Evolutionary conservation across 2,329 filamentous ascomycete species (phyloP), one percentile per base, ranked within the genome.

Genomic region (Curvularia hawaiiensis): DNA sequence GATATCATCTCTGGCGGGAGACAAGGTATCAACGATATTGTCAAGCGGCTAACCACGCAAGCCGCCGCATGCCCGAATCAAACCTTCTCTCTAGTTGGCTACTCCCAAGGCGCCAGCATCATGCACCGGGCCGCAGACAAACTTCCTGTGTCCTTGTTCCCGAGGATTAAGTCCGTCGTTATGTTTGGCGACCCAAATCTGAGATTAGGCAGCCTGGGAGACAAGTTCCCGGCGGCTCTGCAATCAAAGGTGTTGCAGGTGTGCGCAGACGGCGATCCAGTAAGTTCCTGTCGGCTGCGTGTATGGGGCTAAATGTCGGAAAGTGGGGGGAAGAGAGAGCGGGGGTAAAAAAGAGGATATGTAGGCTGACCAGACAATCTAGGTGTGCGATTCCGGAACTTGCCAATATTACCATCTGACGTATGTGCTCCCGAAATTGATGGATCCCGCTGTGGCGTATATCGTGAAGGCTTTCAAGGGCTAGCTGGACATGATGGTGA

Each of bases 131-230:
- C 52, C 30, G 52, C 39, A 26, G 46, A 50, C 3, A 44, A 43
- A n/a, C 46, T 50, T 10, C 45, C 52, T 1, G 38, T 28, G 20
- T 54, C 45, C 31, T 12, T 54, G 2, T 54, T 54, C 39, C 35
- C 52, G 6, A 50, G 12, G 20, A 54, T 50, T 38, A 54, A 50
- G 35, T 50, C 52, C 6, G 52, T 54, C 24, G 45, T 50, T 7
- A 54, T 54, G 52, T 54, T 54, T 44, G 52, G 52, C 10, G 52
- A 54, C 18, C 52, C 52, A 11, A 50, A 41, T 18, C 31, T 44
- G 28, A 50, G 52, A 20, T 20, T 54, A 12, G 52, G 52, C 20
- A 4, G 16, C 6, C 8, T 54, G 16, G 52, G 52, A 28, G 45
- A 54, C 16, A 26, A 50, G 40, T 54, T 54, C 40, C 52, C 52